Conservation (phyloP, 176 grass and related monocot genomes). For the Lolium rigidum region DNA sequence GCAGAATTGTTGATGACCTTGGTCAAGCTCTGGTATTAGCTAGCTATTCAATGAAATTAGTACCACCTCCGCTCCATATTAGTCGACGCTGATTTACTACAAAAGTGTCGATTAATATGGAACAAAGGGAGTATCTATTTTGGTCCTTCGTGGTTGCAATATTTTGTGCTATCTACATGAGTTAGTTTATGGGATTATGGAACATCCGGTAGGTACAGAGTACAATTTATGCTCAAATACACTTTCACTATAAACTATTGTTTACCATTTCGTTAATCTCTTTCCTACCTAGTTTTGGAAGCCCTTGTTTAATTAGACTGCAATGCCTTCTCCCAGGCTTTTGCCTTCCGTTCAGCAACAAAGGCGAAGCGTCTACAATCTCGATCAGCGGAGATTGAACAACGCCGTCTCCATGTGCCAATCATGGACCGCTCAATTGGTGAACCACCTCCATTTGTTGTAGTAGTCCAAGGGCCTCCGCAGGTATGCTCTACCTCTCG, state of each 20-base stretch:
- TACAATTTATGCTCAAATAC: conserved; percentile 2
- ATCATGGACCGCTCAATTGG: conserved; percentile 80
- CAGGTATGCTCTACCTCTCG: conserved; percentile 52
- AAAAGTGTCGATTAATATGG: too few relatives aligned
- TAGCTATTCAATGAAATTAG: conserved; percentile 12
- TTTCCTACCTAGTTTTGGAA: conserved; percentile 31
- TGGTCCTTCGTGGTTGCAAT: neutral
- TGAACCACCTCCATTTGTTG: conserved; percentile 87
- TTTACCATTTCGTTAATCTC: neutral
- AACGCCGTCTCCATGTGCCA: conserved; percentile 80
- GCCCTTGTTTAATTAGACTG: conserved; percentile 26
- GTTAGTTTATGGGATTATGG: neutral
- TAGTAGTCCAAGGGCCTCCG: conserved; percentile 96
- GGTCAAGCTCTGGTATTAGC: neutral
- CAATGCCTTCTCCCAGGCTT: conserved; percentile 63
- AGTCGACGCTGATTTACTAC: too few relatives aligned
- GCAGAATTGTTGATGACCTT: neutral
- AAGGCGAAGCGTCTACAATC: conserved; percentile 88
- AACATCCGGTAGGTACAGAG: neutral
- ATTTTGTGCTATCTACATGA: neutral
- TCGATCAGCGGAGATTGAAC: conserved; percentile 83
- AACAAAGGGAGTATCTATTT: neutral
- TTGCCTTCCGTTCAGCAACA: conserved; percentile 84
- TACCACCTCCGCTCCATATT: neutral
- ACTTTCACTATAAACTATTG: neutral